Evolutionary conservation across 441 rosid species (phyloP).

Genomic region (Cnidoscolus chayamansa): DNA sequence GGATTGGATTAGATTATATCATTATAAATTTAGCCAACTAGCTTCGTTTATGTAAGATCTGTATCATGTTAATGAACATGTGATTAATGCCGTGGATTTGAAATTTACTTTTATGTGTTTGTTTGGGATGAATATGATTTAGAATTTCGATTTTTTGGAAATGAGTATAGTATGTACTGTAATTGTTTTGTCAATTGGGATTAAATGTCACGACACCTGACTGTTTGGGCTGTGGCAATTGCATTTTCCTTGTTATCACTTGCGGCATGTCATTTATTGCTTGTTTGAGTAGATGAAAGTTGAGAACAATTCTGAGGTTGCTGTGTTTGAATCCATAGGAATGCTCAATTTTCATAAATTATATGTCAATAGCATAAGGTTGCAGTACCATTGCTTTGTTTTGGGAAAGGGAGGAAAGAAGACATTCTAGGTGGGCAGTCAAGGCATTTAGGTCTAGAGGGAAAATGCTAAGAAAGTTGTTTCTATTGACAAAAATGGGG

Average conservation of each 20-base stretch:
- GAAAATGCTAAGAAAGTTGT: neutral
- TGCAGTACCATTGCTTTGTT: neutral
- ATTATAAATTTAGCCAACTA: neutral
- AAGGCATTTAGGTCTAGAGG: neutral
- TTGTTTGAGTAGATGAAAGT: neutral
- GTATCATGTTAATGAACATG: neutral
- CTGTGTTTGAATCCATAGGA: neutral
- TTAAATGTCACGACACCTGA: neutral
- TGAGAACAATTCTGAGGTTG: neutral
- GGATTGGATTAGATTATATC: neutral
- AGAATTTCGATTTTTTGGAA: neutral
- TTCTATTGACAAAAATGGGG: neutral
- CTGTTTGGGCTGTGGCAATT: neutral
- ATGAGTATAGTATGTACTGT: neutral
- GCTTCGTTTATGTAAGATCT: neutral
- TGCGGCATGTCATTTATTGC: neutral
- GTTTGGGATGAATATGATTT: neutral
- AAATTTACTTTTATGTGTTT: neutral
- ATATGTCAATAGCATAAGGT: neutral
- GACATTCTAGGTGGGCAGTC: neutral
- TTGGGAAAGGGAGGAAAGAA: neutral
- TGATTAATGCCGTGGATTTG: neutral
- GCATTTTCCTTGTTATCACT: neutral
- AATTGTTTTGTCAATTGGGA: neutral
- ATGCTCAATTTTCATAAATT: neutral